A percentile compares a stretch with the other conserved stretches of the same genome.
Evolutionary conservation across 1,139 yeast species (phyloP).

Genomic region (Suhomyces chickasaworum): DNA sequence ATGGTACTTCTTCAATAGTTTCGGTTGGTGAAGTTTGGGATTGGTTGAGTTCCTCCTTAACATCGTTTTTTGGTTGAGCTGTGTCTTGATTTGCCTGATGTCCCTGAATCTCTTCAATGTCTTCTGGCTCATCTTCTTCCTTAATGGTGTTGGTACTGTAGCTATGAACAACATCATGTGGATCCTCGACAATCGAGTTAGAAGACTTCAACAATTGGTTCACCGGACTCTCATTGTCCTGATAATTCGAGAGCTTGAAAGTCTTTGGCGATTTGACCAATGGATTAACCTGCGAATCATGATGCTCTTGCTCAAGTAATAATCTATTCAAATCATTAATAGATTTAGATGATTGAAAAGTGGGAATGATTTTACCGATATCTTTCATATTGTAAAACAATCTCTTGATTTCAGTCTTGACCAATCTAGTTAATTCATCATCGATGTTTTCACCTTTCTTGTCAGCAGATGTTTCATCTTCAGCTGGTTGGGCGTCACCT

Average conservation of each 20-base stretch:
- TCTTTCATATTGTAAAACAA: conserved; percentile 40
- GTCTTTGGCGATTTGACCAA: conserved; percentile 50
- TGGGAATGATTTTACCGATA: conserved; percentile 41
- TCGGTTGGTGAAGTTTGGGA: background rate
- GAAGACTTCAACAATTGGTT: conserved; percentile 36
- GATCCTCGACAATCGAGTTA: conserved; percentile 18
- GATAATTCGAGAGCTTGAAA: conserved; percentile 40
- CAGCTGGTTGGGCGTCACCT: too few species aligned
- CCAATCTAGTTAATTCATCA: conserved; percentile 38
- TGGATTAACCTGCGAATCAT: conserved; percentile 19
- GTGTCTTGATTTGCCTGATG: background rate
- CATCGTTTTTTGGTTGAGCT: background rate
- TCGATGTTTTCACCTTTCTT: conserved; percentile 22
- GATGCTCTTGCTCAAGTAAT: conserved; percentile 13
- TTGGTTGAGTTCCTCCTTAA: background rate
- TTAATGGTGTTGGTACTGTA: conserved; percentile 41
- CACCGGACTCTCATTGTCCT: conserved; percentile 43
- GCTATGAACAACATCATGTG: conserved; percentile 26
- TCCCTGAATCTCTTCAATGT: conserved; percentile 11
- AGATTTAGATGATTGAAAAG: conserved; percentile 38
- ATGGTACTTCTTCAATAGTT: background rate
- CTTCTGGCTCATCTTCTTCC: conserved; percentile 47
- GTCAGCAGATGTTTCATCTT: conserved; percentile 10
- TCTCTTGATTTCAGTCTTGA: conserved; percentile 41
- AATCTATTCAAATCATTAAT: conserved; percentile 29